Evolutionary conservation across 2,329 filamentous ascomycete species (phyloP).

Genomic region (Tolypocladium cylindrosporum): DNA sequence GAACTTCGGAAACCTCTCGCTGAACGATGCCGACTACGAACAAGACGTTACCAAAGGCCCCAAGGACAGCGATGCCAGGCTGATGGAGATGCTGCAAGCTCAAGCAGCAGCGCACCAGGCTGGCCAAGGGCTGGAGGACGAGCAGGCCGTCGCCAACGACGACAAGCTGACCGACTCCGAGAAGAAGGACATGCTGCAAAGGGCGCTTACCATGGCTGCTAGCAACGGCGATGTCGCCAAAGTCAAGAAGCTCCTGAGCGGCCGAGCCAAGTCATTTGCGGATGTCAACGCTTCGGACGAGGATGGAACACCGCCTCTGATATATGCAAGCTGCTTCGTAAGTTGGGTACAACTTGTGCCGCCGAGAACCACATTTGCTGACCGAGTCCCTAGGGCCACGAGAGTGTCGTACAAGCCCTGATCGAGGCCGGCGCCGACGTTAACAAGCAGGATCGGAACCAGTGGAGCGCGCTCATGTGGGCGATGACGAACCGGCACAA

Average conservation of each 20-base stretch:
- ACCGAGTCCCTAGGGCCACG: conserved; percentile 56
- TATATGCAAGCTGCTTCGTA: conserved; percentile 97
- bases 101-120: conserved; percentile 79
- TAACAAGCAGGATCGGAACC: conserved; percentile 88
- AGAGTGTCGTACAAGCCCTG: conserved; percentile 74
- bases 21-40: conserved; percentile 72
- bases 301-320: conserved; percentile 90
- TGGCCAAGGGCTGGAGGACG: conserved; percentile 62
- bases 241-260: conserved; percentile 64
- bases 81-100: conserved; percentile 93
- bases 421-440: conserved; percentile 81
- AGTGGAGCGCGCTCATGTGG: conserved; percentile 99
- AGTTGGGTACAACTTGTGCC: conserved; percentile 18
- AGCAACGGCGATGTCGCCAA: conserved; percentile 89
- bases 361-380: conserved; percentile 3
- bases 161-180: conserved; percentile 63
- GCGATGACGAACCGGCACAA: conserved; percentile 99
- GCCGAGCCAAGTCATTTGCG: conserved; percentile 64
- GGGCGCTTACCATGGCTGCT: conserved; percentile 84
- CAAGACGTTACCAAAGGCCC: conserved; percentile 44
- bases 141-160: conserved; percentile 68
- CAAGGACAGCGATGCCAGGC: conserved; percentile 69
- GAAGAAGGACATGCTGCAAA: conserved; percentile 76
- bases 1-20: conserved; percentile 68
- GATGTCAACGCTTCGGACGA: conserved; percentile 84